Evolutionary conservation across 129 eudicot genomes (phyloP).

Genomic region (Helianthus annuus): DNA sequence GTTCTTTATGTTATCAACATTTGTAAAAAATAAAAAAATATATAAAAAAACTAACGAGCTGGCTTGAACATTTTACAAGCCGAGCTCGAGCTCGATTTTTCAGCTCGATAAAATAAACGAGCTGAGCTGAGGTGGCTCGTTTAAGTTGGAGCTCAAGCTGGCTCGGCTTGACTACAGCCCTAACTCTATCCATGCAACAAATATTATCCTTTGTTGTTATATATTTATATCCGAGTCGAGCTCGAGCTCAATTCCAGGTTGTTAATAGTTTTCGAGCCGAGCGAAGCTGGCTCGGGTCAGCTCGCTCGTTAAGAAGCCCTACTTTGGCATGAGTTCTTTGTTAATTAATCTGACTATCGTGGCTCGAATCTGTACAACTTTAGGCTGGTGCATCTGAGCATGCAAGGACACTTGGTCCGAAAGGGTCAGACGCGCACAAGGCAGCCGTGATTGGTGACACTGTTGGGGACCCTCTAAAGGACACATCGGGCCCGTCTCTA

Average conservation of each 20-base stretch:
- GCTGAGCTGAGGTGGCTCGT: too few species aligned
- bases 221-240: background rate
- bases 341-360: background rate
- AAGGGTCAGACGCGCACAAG: conserved; percentile 91
- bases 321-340: conserved; percentile 1
- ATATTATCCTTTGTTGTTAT: background rate
- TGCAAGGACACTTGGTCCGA: conserved; percentile 78
- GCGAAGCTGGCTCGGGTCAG: background rate
- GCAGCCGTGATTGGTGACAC: conserved; percentile 95
- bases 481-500: conserved; percentile 87
- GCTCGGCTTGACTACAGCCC: background rate
- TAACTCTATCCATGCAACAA: background rate
- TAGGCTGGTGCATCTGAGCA: conserved; percentile 93
- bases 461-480: conserved; percentile 87
- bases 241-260: background rate
- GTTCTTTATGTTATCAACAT: too few species aligned
- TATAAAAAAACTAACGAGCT: too few species aligned
- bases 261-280: background rate
- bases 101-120: too few species aligned
- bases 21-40: too few species aligned
- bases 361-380: conserved; percentile 1
- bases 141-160: too few species aligned
- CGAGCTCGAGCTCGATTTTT: too few species aligned
- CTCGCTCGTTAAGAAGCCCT: background rate
- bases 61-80: too few species aligned